A percentile compares a stretch with the other conserved stretches of the same genome.
These are phyloP conservation scores for Jacaranda copaia DNA, from an alignment of 257 asterid genomes.

Conservation along the genomic window DNA sequence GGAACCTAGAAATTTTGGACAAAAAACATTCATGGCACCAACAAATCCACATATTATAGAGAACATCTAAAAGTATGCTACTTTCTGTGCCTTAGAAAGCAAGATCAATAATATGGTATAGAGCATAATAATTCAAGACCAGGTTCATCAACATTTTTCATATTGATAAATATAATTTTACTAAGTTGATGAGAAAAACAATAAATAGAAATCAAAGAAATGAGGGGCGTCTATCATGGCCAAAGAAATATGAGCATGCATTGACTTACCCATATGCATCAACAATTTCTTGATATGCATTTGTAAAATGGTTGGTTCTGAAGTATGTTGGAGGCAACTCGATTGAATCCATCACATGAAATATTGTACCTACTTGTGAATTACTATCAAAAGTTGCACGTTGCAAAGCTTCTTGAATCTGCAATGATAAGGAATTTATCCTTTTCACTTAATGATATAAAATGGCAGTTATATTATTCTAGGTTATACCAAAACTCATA, in stretches of 20 bases:
- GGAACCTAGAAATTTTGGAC: slow-evolving; percentile 1
- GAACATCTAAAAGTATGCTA: background rate
- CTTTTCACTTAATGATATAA: slow-evolving; percentile 29
- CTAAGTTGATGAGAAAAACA: background rate
- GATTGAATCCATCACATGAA: slow-evolving; percentile 80
- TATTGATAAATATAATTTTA: slow-evolving; percentile 16
- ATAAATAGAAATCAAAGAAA: background rate
- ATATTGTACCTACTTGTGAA: slow-evolving; percentile 89
- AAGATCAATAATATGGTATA: slow-evolving; percentile 21
- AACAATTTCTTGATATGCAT: slow-evolving; percentile 90
- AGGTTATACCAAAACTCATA: slow-evolving; percentile 23
- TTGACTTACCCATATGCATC: slow-evolving; percentile 93
- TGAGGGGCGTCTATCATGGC: slow-evolving; percentile 6
- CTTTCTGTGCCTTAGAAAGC: background rate
- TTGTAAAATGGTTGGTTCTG: slow-evolving; percentile 75
- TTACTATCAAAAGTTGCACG: slow-evolving; percentile 91
- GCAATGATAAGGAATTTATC: slow-evolving; percentile 39
- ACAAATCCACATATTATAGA: slow-evolving; percentile 11
- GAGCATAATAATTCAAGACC: slow-evolving; percentile 19
- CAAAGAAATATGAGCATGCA: slow-evolving; percentile 32
- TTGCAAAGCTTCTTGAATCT: slow-evolving; percentile 91
- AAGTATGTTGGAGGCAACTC: slow-evolving; percentile 93
- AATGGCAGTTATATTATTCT: slow-evolving; percentile 19
- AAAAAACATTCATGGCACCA: background rate
- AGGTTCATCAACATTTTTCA: background rate